These are phyloP conservation scores for Astrothelium subdiscretum DNA, from an alignment of 495 filamentous ascomycete genomes.

Conservation along the genomic window DNA sequence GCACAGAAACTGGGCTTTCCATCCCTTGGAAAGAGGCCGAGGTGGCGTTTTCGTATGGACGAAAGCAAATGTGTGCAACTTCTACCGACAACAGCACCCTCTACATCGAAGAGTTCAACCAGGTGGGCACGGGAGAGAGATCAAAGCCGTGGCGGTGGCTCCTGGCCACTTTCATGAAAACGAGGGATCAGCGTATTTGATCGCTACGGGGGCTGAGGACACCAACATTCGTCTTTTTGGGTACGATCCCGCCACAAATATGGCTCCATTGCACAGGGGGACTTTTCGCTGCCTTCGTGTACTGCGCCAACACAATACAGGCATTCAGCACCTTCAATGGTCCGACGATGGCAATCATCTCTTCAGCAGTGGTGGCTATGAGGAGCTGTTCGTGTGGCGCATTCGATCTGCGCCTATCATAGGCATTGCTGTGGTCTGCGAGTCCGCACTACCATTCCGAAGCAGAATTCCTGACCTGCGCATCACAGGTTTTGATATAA, in stretches of 20 bases:
- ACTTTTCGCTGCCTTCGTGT: constrained; percentile 47
- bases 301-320: constrained; percentile 63
- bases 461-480: constrained; percentile 59
- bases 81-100: constrained; percentile 41
- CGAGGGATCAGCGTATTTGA: constrained; percentile 21
- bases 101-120: constrained; percentile 43
- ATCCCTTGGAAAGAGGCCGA: constrained; percentile 29
- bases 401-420: constrained; percentile 42
- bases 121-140: constrained; percentile 80
- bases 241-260: not conserved
- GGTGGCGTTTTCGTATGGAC: constrained; percentile 42
- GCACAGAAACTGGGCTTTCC: constrained; percentile 60
- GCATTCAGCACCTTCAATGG: constrained; percentile 75
- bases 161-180: not conserved
- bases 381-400: constrained; percentile 83
- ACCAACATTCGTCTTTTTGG: constrained; percentile 66
- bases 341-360: constrained; percentile 49
- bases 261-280: constrained; percentile 11
- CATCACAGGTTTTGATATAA: constrained; percentile 59
- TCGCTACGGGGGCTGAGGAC: constrained; percentile 86
- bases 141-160: constrained; percentile 59
- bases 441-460: constrained; percentile 47
- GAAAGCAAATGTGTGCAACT: constrained; percentile 35
- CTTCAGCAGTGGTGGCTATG: constrained; percentile 73
- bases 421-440: constrained; percentile 49